Base-by-base conservation (phyloP, 495 filamentous ascomycete species). In the Cercophora scortea region DNA sequence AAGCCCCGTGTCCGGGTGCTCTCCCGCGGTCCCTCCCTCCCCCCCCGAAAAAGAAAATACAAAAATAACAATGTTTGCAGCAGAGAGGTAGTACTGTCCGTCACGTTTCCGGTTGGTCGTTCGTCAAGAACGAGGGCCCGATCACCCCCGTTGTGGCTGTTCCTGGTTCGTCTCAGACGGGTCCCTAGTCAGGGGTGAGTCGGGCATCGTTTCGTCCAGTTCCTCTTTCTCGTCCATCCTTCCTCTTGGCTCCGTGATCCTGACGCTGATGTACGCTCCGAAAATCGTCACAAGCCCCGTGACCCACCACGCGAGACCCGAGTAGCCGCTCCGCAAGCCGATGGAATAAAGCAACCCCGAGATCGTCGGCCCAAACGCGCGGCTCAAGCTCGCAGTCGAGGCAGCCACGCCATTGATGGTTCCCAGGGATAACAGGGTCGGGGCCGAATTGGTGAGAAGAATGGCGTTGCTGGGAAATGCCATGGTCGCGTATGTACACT, bases 401-500 rank as follows among this genome's bases (percentile, higher is more conserved):
- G 90, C 89, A 8, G 89, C 88, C n/a, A 89, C 82, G 35, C 93
- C 93, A 57, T 97, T 97, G 70, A 98, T 87, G 6, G 86, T 84
- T 0, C 93, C 93, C 11, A 96, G 81, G 8, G 91, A 84, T 16
- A 88, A 78, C 32, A 81, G 82, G 0, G 84, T 87, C 3, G 90
- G 88, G 6, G 90, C 84, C 40, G 89, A 83, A 66, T 96, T 90
- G 44, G 86, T 83, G 19, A 95, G 77, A 42, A 97, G 79, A 43
- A 96, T 90, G 9, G 83, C 83, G 50, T 87, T 89, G 51, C 85
- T 83, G 17, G 92, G 92, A 69, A 93, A 96, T 0, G 89, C 81
- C 65, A 96, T 79, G 39, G 87, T 85, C 57, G 89, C 80, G 55
- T 87, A 85, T 0, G 89, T 91, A 61, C 92, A 90, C 67, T 96